Percentiles rank a stretch among this genome's conserved stretches.
Conservation (phyloP, 805 yeast species). For the Zygoascus flipseniorum region DNA sequence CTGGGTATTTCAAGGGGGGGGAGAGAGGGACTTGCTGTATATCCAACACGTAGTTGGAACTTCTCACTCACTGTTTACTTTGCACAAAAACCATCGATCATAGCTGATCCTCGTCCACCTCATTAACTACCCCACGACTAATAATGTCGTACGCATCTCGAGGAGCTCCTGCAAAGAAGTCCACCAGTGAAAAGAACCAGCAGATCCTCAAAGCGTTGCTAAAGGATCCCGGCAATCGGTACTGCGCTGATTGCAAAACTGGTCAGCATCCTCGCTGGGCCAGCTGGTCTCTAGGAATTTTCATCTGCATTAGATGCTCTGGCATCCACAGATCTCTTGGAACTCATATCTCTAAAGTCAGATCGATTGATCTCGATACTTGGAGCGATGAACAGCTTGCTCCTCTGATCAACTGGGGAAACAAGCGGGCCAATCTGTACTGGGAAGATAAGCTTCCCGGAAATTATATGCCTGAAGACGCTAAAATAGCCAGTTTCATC, state of each 20-base stretch:
- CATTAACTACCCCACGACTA: not conserved
- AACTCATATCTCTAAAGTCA: conserved; percentile 71
- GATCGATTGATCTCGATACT: conserved; percentile 88
- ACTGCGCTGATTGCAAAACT: conserved; percentile 88
- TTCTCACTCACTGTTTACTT: no score
- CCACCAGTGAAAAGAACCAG: conserved; percentile 44
- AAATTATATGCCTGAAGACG: conserved; percentile 67
- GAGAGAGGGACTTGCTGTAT: no score
- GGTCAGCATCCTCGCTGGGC: conserved; percentile 96
- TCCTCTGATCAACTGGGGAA: conserved; percentile 81
- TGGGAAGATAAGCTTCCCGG: conserved; percentile 80
- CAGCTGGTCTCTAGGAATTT: conserved; percentile 89
- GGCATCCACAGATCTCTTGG: conserved; percentile 96
- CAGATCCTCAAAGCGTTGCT: conserved; percentile 67
- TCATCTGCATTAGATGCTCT: conserved; percentile 83
- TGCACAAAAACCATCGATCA: no score
- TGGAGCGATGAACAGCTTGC: conserved; percentile 93
- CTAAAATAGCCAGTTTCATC: conserved; percentile 81
- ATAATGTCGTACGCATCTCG: conserved; percentile 8
- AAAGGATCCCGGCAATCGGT: conserved; percentile 65
- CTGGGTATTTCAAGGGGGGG: no score
- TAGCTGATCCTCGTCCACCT: not conserved
- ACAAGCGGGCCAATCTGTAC: conserved; percentile 62
- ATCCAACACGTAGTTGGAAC: no score
- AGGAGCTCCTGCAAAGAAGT: conserved; percentile 17